Base-by-base conservation (phyloP, 306 rosid genomes). In the Neltuma alba region DNA sequence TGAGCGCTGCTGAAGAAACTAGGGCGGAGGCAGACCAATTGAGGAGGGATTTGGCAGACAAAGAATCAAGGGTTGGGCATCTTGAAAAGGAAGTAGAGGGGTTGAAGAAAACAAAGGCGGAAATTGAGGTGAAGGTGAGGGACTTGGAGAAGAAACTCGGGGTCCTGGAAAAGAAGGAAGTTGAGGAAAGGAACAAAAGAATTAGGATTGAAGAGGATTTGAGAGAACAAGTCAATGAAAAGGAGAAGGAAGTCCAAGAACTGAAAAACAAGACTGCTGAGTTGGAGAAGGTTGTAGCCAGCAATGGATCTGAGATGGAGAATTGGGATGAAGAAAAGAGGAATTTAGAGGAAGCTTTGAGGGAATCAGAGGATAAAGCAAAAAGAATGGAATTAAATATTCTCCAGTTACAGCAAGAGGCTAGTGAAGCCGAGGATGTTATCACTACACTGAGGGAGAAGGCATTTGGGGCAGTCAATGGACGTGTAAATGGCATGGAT, bases 61-160 rank as follows among this genome's bases (percentile, higher is more conserved):
- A 86, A 54, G 92, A 76, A 44, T 87, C 58, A 63, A 88, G 40
- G 81, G 85, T 85, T 60, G 91, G 80, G 52, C 4, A 72, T 28
- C 74, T 95, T 52, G 94, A 91, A 82, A 85, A 57, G 50, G 97
- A 87, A 88, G n/a, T 91, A 13, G 91, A 78, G 31, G 70, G 34
- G 7, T 76, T 90, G 83, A 96, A 83, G 87, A 78, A 83, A 62
- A 77, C 70, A 23, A 91, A 88, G 63, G 74, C 67, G 0, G 98
- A 89, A 78, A 78, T 76, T 63, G 98, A 87, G 58, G 85, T 33
- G 85, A 90, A 83, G 64, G 70, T 83, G 63, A 91, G 86, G 88
- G 99, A 95, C 67, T 88, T 93, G 86, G 99, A 95, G 93, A 95
- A 86, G 89, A 93, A 82, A 76, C 61, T 89, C 70, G 94, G 90